These are phyloP conservation scores for Backusella westeae DNA, from an alignment of 192 early-diverging fungal genomes.

Conservation along the genomic window DNA sequence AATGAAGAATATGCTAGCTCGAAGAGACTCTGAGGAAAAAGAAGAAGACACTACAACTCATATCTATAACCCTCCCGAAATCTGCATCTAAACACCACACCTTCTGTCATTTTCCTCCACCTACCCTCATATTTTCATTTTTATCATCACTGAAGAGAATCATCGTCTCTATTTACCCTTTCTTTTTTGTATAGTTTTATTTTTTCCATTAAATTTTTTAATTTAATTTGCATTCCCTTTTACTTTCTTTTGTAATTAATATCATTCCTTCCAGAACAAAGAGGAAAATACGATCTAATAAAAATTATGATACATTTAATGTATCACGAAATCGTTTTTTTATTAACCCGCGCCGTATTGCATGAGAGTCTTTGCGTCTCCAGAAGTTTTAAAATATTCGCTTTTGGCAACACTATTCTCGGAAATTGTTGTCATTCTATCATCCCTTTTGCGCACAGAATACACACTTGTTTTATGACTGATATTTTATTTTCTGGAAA, in stretches of 20 bases:
- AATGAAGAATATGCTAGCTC: slow-evolving; percentile 16
- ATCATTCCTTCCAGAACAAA: neutral
- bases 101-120: neutral
- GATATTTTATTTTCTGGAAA: neutral
- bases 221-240: neutral
- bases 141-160: neutral
- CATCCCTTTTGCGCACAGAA: too few relatives aligned
- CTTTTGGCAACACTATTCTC: neutral
- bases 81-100: neutral
- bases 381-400: neutral
- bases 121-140: neutral
- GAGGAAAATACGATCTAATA: slow-evolving; percentile 5
- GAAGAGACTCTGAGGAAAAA: slow-evolving; percentile 6
- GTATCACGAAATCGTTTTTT: neutral
- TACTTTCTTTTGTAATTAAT: neutral
- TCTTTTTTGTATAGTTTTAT: neutral
- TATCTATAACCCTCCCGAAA: slow-evolving; percentile 6
- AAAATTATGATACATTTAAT: neutral
- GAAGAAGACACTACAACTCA: neutral
- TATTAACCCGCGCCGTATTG: neutral
- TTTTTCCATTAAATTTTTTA: neutral
- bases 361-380: neutral
- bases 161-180: neutral
- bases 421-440: neutral
- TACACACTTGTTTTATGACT: neutral